Evolutionary conservation across 1,284 basidiomycete genomes (phyloP), one percentile per base, ranked within the genome.

Genomic region (Puccinia triticina): DNA sequence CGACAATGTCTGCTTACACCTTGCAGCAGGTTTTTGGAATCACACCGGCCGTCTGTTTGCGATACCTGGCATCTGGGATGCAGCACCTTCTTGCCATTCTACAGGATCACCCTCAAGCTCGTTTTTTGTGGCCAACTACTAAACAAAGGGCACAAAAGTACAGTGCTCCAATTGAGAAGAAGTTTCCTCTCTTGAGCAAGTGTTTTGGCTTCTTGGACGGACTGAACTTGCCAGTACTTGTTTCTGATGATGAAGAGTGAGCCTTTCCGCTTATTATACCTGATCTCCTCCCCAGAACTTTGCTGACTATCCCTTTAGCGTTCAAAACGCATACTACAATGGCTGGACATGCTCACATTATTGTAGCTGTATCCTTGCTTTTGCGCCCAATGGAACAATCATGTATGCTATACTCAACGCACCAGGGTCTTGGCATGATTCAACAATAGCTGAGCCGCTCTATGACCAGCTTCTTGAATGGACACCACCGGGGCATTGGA

Each of bases 341-440:
- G 40, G 40, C 12, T 43, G 40, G 40, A 43, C 40, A 43, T 43
- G 59, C 18, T 29, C 26, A 16, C 59, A 64, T 18, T 64, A 64
- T 29, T 64, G 59, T 5, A 64, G 59, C n/a, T 32, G 5, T 29
- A 37, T 64, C 29, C 59, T 64, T 29, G 14, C 26, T 2, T 64
- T 64, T 64, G 8, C 59, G 2, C 59, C 59, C 3, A 26, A 64
- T 18, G 59, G 59, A 4, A 16, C 5, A 4, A 87, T 89, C 23
- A 88, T 89, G 84, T 85, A 83, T 14, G 84, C 82, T 11, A 83
- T 84, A 8, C 59, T 88, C 7, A 43, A 43, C 12, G 40, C 40
- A 4, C 40, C 12, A 12, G 40, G 40, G 4, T 43, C 12, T 4
- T 90, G 89, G 89, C 89, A 90, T 85, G 88, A 90, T 83, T 86